Base-by-base conservation (phyloP, 192 early-diverging fungal species). In the Backusella liffmaniae region DNA sequence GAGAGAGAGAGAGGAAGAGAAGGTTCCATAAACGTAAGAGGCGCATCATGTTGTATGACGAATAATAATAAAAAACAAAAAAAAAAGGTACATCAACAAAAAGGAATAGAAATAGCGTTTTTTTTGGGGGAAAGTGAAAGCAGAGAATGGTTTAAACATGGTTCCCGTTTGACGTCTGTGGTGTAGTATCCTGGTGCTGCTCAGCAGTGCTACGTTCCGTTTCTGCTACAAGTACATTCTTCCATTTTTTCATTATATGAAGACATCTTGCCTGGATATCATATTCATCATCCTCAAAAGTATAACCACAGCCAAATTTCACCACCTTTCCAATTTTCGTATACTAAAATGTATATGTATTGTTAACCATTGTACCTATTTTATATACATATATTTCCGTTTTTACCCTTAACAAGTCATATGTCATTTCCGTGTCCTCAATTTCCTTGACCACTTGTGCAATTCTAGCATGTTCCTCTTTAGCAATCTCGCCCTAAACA, bases 241-340 rank as follows among this genome's bases (percentile, higher is more conserved):
- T 81, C 80, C 80, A 81, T 30, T 68, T 73, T 66, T 73, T 81
- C 75, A 81, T 76, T 29, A 81, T n/a, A 7, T 77, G 75, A 4
- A 68, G 71, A 62, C 75, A 76, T 30, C 76, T 65, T 6, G 77
- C 67, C 18, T 73, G 73, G 12, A 81, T 72, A n/a, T 70, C 77
- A 26, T 73, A 46, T 35, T 67, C 29, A 7, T 81, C 76, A 68
- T 74, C 68, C 26, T 76, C 71, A 73, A 73, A 81, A 2, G 59
- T 53, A 62, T 76, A 71, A 32, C 53, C 35, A 37, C 80, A 81
- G 36, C 72, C 80, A 6, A 51, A 66, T 67, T 81, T 81, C n/a
- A 81, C 71, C 7, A 81, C 80, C 41, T 81, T 81, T 36, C 80
- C 80, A 35, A 81, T 81, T 41, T 81, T 81, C 21, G 80, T 81